phyloP scores from a whole-genome alignment of 2,329 filamentous ascomycete species.

The Ceratocystis destructans region DNA sequence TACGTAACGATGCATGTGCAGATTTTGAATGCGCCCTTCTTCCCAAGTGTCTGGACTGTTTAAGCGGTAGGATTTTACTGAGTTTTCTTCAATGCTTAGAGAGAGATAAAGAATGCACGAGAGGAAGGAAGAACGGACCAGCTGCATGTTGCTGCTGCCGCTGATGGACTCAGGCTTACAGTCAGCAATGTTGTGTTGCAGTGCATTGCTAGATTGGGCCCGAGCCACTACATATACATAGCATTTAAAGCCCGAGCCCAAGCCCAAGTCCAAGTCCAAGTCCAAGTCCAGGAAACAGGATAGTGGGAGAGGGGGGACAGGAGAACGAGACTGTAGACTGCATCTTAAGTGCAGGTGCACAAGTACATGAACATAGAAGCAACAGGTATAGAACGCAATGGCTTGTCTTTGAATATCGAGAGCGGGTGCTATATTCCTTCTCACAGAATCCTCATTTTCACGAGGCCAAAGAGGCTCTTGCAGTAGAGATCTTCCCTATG shows the following conservation, averaged over 20 bases:
- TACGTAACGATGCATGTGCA: no score
- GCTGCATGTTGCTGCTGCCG: background rate
- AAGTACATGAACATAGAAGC: background rate
- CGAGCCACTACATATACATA: no score
- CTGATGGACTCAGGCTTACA: background rate
- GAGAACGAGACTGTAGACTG: background rate
- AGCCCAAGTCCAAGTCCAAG: background rate
- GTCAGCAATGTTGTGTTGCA: background rate
- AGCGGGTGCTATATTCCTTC: no score
- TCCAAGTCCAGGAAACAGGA: background rate
- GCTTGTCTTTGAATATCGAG: no score
- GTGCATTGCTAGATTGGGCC: no score
- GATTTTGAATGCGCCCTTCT: no score
- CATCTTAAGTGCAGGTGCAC: background rate
- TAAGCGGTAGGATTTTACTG: no score
- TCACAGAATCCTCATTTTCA: no score
- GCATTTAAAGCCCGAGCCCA: background rate
- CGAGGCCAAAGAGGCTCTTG: background rate
- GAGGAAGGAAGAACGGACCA: background rate
- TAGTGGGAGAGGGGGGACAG: background rate
- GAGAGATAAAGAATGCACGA: background rate
- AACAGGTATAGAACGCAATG: no score
- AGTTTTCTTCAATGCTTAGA: background rate
- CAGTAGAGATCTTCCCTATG: background rate
- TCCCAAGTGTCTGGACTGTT: background rate